These are phyloP conservation scores for Erodium maritimum DNA, from an alignment of 345 rosid genomes.

Conservation along the genomic window DNA sequence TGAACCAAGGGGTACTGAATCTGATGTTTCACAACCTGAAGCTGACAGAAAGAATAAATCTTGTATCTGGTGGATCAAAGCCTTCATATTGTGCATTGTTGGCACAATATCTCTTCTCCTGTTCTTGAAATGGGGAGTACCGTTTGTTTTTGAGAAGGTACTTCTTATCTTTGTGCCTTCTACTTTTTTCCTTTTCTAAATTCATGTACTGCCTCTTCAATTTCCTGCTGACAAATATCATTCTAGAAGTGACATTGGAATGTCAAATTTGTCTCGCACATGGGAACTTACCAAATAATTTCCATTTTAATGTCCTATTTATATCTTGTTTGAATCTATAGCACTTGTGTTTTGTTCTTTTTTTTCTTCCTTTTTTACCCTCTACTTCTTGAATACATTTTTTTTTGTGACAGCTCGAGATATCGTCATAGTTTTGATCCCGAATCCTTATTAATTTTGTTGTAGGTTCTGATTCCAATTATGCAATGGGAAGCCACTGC, in stretches of 20 bases:
- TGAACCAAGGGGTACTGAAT: conserved; percentile 24
- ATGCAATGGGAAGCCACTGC: conserved; percentile 98
- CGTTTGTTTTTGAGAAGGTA: conserved; percentile 70
- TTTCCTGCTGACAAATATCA: not conserved
- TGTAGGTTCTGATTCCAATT: conserved; percentile 72
- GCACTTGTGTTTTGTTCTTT: no score
- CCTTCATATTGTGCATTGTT: conserved; percentile 20
- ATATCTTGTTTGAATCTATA: no score
- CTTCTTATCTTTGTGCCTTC: not conserved
- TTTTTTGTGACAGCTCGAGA: not conserved
- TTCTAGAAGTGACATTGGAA: no score
- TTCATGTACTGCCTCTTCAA: not conserved
- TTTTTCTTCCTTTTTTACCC: not conserved
- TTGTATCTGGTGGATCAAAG: conserved; percentile 59
- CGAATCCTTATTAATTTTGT: not conserved
- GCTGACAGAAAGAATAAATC: conserved; percentile 13
- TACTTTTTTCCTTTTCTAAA: not conserved
- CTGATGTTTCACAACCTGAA: conserved; percentile 21
- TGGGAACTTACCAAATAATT: no score
- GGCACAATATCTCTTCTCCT: conserved; percentile 21
- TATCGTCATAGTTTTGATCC: not conserved
- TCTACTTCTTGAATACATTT: not conserved
- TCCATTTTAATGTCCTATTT: not conserved
- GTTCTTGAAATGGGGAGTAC: conserved; percentile 74
- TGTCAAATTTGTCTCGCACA: no score